Evolutionary conservation across 495 filamentous ascomycete species (phyloP).

Genomic region (Mytilinidion resinicola): DNA sequence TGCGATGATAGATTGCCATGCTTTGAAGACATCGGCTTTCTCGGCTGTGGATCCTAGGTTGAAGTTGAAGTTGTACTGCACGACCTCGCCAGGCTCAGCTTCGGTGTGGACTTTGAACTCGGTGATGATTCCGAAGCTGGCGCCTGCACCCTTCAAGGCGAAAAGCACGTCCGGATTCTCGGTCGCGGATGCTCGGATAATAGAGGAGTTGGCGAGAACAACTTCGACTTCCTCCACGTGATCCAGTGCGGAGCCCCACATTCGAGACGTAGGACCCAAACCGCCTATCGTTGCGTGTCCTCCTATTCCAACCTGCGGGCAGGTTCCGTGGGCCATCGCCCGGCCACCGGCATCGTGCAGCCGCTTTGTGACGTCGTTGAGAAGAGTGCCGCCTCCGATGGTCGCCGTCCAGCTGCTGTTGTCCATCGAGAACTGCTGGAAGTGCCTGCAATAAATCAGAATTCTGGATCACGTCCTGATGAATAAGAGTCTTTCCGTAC

Average conservation of each 20-base stretch:
- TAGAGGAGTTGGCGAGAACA: slow-evolving; percentile 24
- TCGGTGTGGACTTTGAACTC: slow-evolving; percentile 44
- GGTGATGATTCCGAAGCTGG: slow-evolving; percentile 45
- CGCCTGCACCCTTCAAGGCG: slow-evolving; percentile 45
- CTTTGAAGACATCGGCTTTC: slow-evolving; percentile 36
- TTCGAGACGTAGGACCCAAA: slow-evolving; percentile 48
- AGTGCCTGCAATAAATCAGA: slow-evolving; percentile 41
- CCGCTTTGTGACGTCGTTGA: slow-evolving; percentile 27
- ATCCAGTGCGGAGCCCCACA: slow-evolving; percentile 51
- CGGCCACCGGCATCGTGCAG: slow-evolving; percentile 26
- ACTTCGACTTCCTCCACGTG: slow-evolving; percentile 46
- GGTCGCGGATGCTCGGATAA: slow-evolving; percentile 28
- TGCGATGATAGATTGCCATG: slow-evolving; percentile 38
- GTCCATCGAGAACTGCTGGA: slow-evolving; percentile 43
- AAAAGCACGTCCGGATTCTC: slow-evolving; percentile 26
- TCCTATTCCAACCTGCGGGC: slow-evolving; percentile 30
- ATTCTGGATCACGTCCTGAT: slow-evolving; percentile 41
- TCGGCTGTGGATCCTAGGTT: slow-evolving; percentile 34
- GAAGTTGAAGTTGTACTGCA: slow-evolving; percentile 39
- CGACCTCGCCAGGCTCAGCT: slow-evolving; percentile 29
- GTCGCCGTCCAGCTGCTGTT: slow-evolving; percentile 23
- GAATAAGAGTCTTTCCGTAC: slow-evolving; percentile 25
- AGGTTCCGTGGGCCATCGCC: slow-evolving; percentile 32
- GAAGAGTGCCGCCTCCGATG: slow-evolving; percentile 27
- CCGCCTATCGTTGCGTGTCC: slow-evolving; percentile 44